Conservation (phyloP, 345 rosid species). For the Linum trigynum region DNA sequence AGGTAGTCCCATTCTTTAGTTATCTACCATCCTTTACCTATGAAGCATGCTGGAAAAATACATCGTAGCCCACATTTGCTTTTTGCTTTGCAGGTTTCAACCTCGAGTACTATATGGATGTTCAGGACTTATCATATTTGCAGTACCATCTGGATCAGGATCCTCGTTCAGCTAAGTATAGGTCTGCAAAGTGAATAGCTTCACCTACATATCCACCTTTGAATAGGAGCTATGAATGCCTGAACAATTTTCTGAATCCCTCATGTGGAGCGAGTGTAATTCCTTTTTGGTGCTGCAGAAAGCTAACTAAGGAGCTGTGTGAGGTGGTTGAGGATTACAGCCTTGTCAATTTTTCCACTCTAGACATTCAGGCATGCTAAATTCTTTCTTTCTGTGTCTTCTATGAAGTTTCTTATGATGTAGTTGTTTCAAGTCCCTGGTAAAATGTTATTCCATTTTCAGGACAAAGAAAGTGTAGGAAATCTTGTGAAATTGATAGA, state of each 20-base stretch:
- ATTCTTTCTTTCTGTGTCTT: slow-evolving; percentile 2
- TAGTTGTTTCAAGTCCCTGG: slow-evolving; percentile 8
- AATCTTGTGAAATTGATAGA: slow-evolving; percentile 73
- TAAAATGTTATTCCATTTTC: slow-evolving; percentile 11
- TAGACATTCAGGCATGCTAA: slow-evolving; percentile 68
- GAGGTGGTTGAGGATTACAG: slow-evolving; percentile 56
- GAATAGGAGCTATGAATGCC: background rate
- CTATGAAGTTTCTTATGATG: background rate
- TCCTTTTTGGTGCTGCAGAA: slow-evolving; percentile 36
- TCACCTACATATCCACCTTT: background rate
- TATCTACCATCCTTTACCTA: background rate
- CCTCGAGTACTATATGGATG: slow-evolving; percentile 80
- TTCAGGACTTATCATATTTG: slow-evolving; percentile 75
- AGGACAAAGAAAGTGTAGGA: slow-evolving; percentile 90
- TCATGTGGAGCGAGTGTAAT: background rate
- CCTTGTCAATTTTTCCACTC: slow-evolving; percentile 66
- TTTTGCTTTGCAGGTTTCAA: slow-evolving; percentile 51
- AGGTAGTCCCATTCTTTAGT: slow-evolving; percentile 27
- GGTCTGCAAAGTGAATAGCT: slow-evolving; percentile 28
- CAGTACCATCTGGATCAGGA: slow-evolving; percentile 58
- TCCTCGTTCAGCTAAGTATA: slow-evolving; percentile 80
- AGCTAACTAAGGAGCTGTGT: slow-evolving; percentile 71
- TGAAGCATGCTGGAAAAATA: background rate
- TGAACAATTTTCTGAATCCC: background rate
- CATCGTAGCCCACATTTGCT: background rate